Evolutionary conservation across 108 stramenopile genomes (phyloP).

Genomic region (Craspedostauros australis): DNA sequence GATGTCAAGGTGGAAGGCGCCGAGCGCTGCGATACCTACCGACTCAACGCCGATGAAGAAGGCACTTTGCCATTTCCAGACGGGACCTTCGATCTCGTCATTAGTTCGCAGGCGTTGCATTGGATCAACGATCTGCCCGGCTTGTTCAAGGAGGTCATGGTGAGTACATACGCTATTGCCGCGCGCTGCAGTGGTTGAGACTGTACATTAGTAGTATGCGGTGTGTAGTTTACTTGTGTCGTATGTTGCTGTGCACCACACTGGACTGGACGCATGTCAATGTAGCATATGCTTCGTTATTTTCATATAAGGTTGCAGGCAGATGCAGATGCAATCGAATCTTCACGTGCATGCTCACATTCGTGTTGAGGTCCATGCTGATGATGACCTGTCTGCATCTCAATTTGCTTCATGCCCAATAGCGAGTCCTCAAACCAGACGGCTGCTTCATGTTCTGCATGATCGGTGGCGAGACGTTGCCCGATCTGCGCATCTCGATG

Average conservation of each 20-base stretch:
- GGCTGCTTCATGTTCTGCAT: slow-evolving; percentile 95
- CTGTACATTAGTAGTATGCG: too few species aligned
- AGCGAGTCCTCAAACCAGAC: slow-evolving; percentile 89
- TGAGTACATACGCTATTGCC: too few species aligned
- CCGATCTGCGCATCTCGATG: slow-evolving; percentile 84
- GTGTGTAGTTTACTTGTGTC: too few species aligned
- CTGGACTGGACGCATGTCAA: neutral
- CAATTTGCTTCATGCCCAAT: neutral
- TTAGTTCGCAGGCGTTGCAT: slow-evolving; percentile 83
- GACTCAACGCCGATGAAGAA: slow-evolving; percentile 61
- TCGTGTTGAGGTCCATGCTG: neutral
- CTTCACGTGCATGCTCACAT: too few species aligned
- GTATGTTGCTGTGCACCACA: too few species aligned
- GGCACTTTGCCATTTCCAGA: slow-evolving; percentile 77
- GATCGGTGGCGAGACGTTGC: slow-evolving; percentile 89
- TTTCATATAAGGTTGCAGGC: too few species aligned
- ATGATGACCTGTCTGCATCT: neutral
- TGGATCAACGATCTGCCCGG: slow-evolving; percentile 94
- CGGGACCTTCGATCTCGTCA: slow-evolving; percentile 90
- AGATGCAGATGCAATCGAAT: too few species aligned
- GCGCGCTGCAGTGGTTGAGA: too few species aligned
- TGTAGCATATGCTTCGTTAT: too few species aligned
- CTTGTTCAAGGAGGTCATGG: slow-evolving; percentile 62
- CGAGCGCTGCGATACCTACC: slow-evolving; percentile 58
- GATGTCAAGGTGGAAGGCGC: slow-evolving; percentile 11